Evolutionary conservation across 305 asterid genomes (phyloP).

Genomic region (Andrographis paniculata): DNA sequence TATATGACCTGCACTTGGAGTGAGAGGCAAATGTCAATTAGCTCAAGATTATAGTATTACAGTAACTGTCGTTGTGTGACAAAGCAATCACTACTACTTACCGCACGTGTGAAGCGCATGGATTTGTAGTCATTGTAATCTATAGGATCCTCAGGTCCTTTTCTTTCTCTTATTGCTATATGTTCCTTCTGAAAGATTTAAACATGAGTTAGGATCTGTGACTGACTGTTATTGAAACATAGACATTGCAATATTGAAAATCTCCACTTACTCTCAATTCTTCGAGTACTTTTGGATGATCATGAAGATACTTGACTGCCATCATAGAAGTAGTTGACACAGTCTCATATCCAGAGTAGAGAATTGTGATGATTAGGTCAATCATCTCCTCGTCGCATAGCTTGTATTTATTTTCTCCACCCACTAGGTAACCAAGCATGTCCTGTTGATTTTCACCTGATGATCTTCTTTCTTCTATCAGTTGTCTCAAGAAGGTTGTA

Average conservation of each 20-base stretch:
- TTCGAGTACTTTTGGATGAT: slow-evolving; percentile 86
- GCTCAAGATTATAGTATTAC: slow-evolving; percentile 18
- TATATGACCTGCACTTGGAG: slow-evolving; percentile 67
- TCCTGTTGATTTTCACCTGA: slow-evolving; percentile 42
- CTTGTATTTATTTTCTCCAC: slow-evolving; percentile 48
- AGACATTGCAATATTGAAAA: slow-evolving; percentile 6
- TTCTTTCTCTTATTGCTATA: slow-evolving; percentile 65
- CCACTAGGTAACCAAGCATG: slow-evolving; percentile 70
- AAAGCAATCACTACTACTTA: slow-evolving; percentile 26
- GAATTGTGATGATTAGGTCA: slow-evolving; percentile 81
- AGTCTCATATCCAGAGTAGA: slow-evolving; percentile 92
- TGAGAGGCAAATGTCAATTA: slow-evolving; percentile 17
- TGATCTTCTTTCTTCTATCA: slow-evolving; percentile 60
- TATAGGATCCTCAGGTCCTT: slow-evolving; percentile 68
- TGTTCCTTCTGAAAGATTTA: slow-evolving; percentile 65
- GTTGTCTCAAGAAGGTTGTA: slow-evolving; percentile 46
- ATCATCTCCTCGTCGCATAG: slow-evolving; percentile 81
- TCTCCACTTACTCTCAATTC: slow-evolving; percentile 63
- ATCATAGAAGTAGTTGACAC: slow-evolving; percentile 97
- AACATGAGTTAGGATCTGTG: slow-evolving; percentile 14
- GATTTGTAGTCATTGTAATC: slow-evolving; percentile 72
- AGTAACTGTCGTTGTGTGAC: slow-evolving; percentile 10
- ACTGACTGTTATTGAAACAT: slow-evolving; percentile 13
- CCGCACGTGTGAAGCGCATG: slow-evolving; percentile 93
- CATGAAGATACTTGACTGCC: slow-evolving; percentile 96